Conservation (phyloP, 2,329 filamentous ascomycete genomes). For the Colletotrichum gloeosporioides region DNA sequence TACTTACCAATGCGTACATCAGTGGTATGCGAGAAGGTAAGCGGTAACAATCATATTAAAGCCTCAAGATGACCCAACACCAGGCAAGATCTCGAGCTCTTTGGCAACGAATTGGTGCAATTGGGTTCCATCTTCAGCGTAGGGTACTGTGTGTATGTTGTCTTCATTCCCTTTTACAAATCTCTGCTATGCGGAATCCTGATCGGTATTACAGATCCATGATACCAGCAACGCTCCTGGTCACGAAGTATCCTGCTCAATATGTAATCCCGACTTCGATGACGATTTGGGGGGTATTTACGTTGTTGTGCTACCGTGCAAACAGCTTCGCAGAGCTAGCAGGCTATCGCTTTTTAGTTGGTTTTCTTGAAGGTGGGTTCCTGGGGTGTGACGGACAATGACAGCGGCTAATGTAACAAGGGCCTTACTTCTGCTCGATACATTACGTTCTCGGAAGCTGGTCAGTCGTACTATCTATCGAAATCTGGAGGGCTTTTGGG, state of each 20-base stretch:
- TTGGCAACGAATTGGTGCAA: background rate
- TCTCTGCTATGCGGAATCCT: background rate
- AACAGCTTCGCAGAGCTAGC: background rate
- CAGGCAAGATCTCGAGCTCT: background rate
- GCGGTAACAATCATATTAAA: fast-evolving
- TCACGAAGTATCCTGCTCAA: background rate
- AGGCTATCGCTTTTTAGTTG: background rate
- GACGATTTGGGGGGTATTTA: background rate
- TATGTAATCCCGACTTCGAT: background rate
- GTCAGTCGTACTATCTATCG: background rate
- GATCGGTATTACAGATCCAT: background rate
- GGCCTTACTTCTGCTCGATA: background rate
- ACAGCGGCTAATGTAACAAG: background rate
- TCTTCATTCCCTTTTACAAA: background rate
- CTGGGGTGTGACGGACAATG: background rate
- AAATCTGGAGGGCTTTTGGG: background rate
- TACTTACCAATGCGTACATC: background rate
- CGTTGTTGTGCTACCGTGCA: background rate
- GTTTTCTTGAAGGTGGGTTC: background rate
- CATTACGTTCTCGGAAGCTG: background rate
- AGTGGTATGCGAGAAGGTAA: background rate
- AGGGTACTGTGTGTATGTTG: background rate
- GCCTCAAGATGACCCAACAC: background rate
- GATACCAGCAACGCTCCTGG: background rate
- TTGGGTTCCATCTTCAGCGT: background rate